Base-by-base conservation (phyloP, 208 protist genomes). In the Leptomonas pyrrhocoris region DNA sequence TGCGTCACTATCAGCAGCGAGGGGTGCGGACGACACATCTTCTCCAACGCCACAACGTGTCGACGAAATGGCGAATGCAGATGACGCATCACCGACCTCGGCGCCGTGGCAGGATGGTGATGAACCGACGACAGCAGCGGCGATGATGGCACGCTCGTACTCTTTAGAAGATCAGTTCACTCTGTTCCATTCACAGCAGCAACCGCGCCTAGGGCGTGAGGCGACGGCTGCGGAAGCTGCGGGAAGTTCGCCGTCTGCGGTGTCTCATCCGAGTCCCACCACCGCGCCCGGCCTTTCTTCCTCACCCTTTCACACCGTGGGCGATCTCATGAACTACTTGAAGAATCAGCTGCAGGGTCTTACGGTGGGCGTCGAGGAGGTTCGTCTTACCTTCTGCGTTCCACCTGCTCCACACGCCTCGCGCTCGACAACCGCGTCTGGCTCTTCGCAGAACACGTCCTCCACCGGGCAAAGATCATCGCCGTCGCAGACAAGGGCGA, bases 301-400 rank as follows among this genome's bases (percentile, higher is more conserved):
- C 9, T 36, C 50, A 8, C 34, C 23, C 21, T 84, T 84, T 53
- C 68, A 72, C 54, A 78, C 74, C 0, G 79, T 84, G 2, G 69
- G 50, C 16, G 79, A 80, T 40, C 48, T 84, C 43, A 63, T 84
- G 63, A n/a, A 27, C 13, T 84, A 74, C 59, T 42, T 80, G 18
- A 84, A 77, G 60, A 55, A 60, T 15, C 69, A 77, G 57, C 63
- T 84, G 36, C 79, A 77, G 16, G 79, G 79, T 12, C 18, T 73
- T 13, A 57, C 74, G 21, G 54, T 84, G 5, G 43, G 60, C 7
- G 74, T 80, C 9, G 54, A 74, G 49, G 65, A 79, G 28, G 42
- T 84, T 1, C 68, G 54, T 7, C 49, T 84, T 12, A 84, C 74
- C 36, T 55, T 84, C 31, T 78, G 79, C 62, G 27, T 84, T 21